Evolutionary conservation across 2,329 filamentous ascomycete genomes (phyloP).

Genomic region (Akanthomyces dipterigenus): DNA sequence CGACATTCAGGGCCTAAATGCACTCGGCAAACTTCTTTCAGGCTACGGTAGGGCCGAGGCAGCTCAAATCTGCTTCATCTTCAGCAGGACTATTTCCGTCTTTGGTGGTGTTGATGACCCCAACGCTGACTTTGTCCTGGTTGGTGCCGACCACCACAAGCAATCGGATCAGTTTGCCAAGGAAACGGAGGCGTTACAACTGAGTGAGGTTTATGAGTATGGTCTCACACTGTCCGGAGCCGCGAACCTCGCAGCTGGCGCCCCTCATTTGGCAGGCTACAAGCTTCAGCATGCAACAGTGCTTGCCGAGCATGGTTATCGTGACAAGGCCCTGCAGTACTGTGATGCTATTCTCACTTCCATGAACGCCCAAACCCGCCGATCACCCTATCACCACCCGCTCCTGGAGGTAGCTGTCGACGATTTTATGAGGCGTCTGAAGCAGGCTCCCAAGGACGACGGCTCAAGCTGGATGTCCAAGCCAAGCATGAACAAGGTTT

Average conservation of each 20-base stretch:
- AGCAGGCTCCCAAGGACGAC: conserved; percentile 75
- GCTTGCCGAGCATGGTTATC: conserved; percentile 76
- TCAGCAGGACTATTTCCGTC: conserved; percentile 63
- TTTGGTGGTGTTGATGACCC: conserved; percentile 82
- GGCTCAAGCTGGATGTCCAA: conserved; percentile 88
- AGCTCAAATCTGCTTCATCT: conserved; percentile 88
- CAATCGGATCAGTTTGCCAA: conserved; percentile 65
- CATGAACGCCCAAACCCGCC: conserved; percentile 72
- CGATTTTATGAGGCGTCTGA: conserved; percentile 75
- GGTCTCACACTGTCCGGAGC: conserved; percentile 62
- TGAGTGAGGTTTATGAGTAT: conserved; percentile 96
- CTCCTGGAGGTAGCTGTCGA: conserved; percentile 70
- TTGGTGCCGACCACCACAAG: conserved; percentile 75
- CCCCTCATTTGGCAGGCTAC: conserved; percentile 82
- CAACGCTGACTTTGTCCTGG: conserved; percentile 68
- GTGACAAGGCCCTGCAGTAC: conserved; percentile 80
- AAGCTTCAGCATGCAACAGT: conserved; percentile 83
- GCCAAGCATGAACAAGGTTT: conserved; percentile 92
- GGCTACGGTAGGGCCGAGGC: conserved; percentile 86
- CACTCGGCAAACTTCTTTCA: conserved; percentile 74
- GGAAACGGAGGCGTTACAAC: conserved; percentile 78
- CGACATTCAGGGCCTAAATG: conserved; percentile 69
- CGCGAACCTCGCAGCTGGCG: conserved; percentile 46
- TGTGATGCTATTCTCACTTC: conserved; percentile 75
- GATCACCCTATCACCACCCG: conserved; percentile 80